Conservation (phyloP, 352 stramenopile genomes). For the Globisporangium takayamanum region DNA sequence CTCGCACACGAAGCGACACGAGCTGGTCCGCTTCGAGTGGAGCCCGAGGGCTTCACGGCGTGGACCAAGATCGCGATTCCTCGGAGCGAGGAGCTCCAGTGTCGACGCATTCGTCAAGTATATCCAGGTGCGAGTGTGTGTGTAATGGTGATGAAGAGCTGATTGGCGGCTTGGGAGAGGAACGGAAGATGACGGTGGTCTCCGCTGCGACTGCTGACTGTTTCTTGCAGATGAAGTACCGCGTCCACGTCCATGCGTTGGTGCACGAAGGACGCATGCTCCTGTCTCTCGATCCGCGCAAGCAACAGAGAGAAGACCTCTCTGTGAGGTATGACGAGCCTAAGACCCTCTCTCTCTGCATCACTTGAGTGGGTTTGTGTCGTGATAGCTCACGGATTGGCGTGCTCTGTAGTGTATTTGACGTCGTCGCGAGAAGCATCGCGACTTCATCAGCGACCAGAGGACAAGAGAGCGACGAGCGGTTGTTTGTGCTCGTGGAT, state of each 20-base stretch:
- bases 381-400: neutral
- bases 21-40: constrained; percentile 17
- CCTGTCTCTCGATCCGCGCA: constrained; percentile 7
- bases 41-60: constrained; percentile 25
- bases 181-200: neutral
- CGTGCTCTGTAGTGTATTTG: constrained; percentile 5
- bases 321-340: constrained; percentile 1
- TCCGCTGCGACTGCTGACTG: neutral
- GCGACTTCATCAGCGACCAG: neutral
- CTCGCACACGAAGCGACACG: constrained; percentile 25
- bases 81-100: constrained; percentile 16
- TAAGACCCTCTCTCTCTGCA: neutral
- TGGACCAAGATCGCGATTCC: constrained; percentile 33
- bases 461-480: neutral
- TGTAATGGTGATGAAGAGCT: neutral
- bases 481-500: constrained; percentile 21
- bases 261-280: constrained; percentile 2
- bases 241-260: constrained; percentile 11
- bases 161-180: too few species aligned
- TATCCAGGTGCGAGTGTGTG: constrained; percentile 21
- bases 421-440: neutral
- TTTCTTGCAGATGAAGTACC: constrained; percentile 4
- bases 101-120: constrained; percentile 20
- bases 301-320: neutral
- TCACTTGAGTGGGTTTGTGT: neutral